Base-by-base conservation (phyloP, 306 rosid genomes). In the Myrica gale region DNA sequence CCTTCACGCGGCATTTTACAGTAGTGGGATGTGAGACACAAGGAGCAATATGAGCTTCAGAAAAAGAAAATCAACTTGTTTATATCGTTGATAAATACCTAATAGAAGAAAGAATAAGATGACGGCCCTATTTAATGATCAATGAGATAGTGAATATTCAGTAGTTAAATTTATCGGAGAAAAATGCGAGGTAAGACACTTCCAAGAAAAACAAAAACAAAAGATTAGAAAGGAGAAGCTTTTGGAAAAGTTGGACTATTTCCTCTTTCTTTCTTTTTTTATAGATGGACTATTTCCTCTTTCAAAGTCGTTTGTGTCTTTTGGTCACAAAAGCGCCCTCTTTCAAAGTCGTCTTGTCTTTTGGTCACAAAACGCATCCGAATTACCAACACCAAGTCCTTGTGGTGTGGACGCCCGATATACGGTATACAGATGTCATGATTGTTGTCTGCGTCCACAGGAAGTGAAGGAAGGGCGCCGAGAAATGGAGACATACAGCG, bases 341-440 rank as follows among this genome's bases (percentile, higher is more conserved):
- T 45, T 62, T 62, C 68, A 39, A 62, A 62, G 68, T 62, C 68
- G 43, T 39, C 39, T 16, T 16, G 68, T 5, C 20, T 62, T 62
- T 15, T 5, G 4, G 65, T 21, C 26, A 57, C 11, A 21, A 5
- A 57, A 57, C 41, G 9, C 16, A 26, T 26, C 32, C 32, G 32
- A 26, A 26, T 20, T 13, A 56, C 62, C 32, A 57, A 57, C 2
- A 11, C 45, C 44, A 5, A 37, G 46, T 37, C 46, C 68, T 37
- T 37, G 21, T 7, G 68, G 68, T 37, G 21, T 7, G 68, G 68
- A 16, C n/a, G 23, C 2, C 21, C 58, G 6, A 48, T 3, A 47
- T 15, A 17, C 57, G 17, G 7, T 23, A 23, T 23, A 23, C 26
- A 5, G n/a, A n/a, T n/a, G 60, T 9, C 7, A 12, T 62, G n/a